phyloP scores from a whole-genome alignment of 768 basidiomycete genomes.

The Mycena chlorophos region DNA sequence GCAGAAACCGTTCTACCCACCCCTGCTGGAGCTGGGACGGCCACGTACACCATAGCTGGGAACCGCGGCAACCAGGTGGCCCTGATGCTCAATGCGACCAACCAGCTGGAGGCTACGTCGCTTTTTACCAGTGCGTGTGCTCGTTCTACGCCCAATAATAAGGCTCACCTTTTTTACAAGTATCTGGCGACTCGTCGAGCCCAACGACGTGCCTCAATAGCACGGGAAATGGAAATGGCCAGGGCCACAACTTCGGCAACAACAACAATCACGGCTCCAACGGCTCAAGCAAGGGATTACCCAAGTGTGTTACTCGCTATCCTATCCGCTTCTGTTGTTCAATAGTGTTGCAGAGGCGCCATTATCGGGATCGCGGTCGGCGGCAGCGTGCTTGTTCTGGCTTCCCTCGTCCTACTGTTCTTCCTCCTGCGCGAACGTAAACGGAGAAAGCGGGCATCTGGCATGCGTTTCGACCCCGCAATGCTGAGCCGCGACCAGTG shows the following conservation, averaged over 20 bases:
- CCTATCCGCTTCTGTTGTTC: background rate
- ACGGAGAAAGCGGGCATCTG: conserved; percentile 26
- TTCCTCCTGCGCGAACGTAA: conserved; percentile 45
- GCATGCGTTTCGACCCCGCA: conserved; percentile 26
- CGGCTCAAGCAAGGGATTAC: background rate
- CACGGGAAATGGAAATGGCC: too few species aligned
- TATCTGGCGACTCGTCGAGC: conserved; percentile 29
- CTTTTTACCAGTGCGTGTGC: conserved; percentile 41
- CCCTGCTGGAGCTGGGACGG: conserved; percentile 32
- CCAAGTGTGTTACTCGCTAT: conserved; percentile 20
- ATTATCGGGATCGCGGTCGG: conserved; percentile 49
- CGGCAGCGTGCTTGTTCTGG: conserved; percentile 39
- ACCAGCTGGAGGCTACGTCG: conserved; percentile 41
- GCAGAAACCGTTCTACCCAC: conserved; percentile 32
- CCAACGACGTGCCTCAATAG: background rate
- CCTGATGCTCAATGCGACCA: conserved; percentile 43
- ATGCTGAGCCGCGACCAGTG: conserved; percentile 24
- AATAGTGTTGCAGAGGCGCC: conserved; percentile 33
- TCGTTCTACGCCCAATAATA: background rate
- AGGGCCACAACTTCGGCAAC: background rate
- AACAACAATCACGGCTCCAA: background rate
- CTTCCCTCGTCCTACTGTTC: conserved; percentile 43
- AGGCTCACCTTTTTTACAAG: conserved; percentile 19
- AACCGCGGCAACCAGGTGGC: conserved; percentile 38
- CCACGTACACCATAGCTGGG: conserved; percentile 45